Evolutionary conservation across 2,329 filamentous ascomycete species (phyloP), one percentile per base, ranked within the genome.

Genomic region (Keithomyces neogunnii): DNA sequence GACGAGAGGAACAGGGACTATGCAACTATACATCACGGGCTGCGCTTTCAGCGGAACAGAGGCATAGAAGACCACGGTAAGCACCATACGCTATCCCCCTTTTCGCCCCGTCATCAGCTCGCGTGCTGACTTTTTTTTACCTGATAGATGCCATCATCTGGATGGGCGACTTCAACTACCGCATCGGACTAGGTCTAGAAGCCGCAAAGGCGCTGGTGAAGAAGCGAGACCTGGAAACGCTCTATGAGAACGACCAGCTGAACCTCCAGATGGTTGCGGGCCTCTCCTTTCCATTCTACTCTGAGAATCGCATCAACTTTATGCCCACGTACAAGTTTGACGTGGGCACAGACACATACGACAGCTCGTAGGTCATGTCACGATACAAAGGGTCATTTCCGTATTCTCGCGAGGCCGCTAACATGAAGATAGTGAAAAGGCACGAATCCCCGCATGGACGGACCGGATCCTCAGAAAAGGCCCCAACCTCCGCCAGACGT

Each of bases 81-180:
- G 63, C 26, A 31, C 32, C 38, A 7, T 28, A 10, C 13, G 10
- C 4, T 19, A 44, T 30, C 19, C 19, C 19, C 19, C 19, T 19
- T 19, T 44, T 19, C 3, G 26, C 28, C 28, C 8, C 7, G 40
- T 6, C 4, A 10, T 11, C 4, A 13, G 7, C 6, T 13, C 9
- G 19, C 40, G 29, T n/a, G 10, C 13, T 40, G n/a, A 44, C 29
- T 28, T 44, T 11, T 11, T 8, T 42, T 45, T 29, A 52, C 36
- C 39, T 35, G 8, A 30, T 44, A 78, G 81, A 85, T 59, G 78
- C 88, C 28, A 85, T 97, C 36, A 85, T 96, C 49, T 99, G 93
- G 92, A 78, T 96, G 42, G 93, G 93, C 4, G 93, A 99, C 67
- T 99, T 99, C 74, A 99, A 99, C 65, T 99, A 99, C 68, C 86